These are phyloP conservation scores for Neoscytalidium dimidiatum DNA, from an alignment of 2,329 filamentous ascomycete species.

Conservation along the genomic window DNA sequence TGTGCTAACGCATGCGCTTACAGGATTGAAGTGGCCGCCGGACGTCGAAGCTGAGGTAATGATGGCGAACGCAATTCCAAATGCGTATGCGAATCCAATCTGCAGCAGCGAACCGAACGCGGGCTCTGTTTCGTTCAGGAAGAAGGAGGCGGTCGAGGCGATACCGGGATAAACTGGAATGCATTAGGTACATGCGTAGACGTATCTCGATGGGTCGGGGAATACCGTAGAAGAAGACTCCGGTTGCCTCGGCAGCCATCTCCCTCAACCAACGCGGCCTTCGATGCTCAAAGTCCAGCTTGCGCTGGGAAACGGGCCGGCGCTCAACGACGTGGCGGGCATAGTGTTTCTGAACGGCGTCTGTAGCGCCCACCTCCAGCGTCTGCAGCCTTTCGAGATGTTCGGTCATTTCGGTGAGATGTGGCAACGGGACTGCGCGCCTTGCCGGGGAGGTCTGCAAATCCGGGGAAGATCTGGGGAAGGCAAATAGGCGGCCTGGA, in stretches of 20 bases:
- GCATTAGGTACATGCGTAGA: neutral
- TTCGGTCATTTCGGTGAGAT: constrained; percentile 5
- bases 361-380: constrained; percentile 56
- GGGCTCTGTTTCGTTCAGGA: constrained; percentile 46
- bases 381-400: constrained; percentile 34
- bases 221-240: constrained; percentile 58
- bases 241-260: constrained; percentile 58
- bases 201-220: neutral
- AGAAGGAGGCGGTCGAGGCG: constrained; percentile 55
- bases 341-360: constrained; percentile 54
- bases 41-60: constrained; percentile 57
- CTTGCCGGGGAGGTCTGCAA: too few relatives aligned
- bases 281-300: constrained; percentile 56
- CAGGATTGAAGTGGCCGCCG: constrained; percentile 58
- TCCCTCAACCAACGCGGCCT: constrained; percentile 58
- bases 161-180: constrained; percentile 49
- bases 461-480: neutral
- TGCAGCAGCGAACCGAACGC: constrained; percentile 57
- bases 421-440: neutral
- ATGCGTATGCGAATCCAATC: constrained; percentile 57
- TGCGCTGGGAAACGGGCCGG: constrained; percentile 55
- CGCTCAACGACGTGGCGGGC: constrained; percentile 52
- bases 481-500: neutral
- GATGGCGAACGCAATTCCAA: constrained; percentile 62
- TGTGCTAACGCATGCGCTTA: constrained; percentile 15